A percentile compares a stretch with the other conserved stretches of the same genome.
These are phyloP conservation scores for Cyberlindnera xishuangbannaensis DNA, from an alignment of 805 yeast genomes.

Conservation along the genomic window DNA sequence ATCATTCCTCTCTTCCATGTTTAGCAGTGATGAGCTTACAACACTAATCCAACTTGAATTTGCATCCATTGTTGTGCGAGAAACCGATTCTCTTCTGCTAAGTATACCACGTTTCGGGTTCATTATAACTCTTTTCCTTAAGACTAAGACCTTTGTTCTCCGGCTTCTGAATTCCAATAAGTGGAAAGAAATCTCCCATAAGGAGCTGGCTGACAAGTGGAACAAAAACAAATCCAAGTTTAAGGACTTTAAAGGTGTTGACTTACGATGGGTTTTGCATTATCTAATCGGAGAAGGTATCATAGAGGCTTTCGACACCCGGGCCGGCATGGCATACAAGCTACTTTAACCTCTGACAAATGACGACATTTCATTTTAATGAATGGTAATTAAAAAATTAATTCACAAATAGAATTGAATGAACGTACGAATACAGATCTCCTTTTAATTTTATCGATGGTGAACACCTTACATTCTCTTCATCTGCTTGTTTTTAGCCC, in stretches of 20 bases:
- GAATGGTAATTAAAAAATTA: no score
- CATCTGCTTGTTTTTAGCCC: slow-evolving; percentile 47
- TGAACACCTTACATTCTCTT: slow-evolving; percentile 18
- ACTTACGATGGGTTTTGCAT: slow-evolving; percentile 44
- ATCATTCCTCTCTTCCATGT: slow-evolving; percentile 1
- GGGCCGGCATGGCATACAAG: slow-evolving; percentile 33
- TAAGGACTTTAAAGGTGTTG: slow-evolving; percentile 46
- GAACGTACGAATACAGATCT: not conserved
- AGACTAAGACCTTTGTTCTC: slow-evolving; percentile 40
- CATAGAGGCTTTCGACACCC: slow-evolving; percentile 46
- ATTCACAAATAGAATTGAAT: no score
- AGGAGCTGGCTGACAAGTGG: slow-evolving; percentile 39
- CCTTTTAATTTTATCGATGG: not conserved
- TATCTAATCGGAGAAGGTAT: slow-evolving; percentile 47
- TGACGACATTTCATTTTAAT: no score
- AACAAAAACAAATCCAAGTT: slow-evolving; percentile 37
- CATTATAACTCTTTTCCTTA: slow-evolving; percentile 37
- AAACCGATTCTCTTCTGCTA: slow-evolving; percentile 34
- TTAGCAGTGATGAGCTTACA: slow-evolving; percentile 23
- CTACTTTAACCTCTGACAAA: slow-evolving; percentile 5
- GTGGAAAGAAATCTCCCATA: slow-evolving; percentile 40
- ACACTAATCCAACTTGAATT: slow-evolving; percentile 36
- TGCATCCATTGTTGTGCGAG: slow-evolving; percentile 37
- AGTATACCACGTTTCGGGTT: slow-evolving; percentile 49
- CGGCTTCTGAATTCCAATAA: slow-evolving; percentile 31